These are phyloP conservation scores for Calycina herbarum DNA, from an alignment of 2,329 filamentous ascomycete species.

Conservation along the genomic window DNA sequence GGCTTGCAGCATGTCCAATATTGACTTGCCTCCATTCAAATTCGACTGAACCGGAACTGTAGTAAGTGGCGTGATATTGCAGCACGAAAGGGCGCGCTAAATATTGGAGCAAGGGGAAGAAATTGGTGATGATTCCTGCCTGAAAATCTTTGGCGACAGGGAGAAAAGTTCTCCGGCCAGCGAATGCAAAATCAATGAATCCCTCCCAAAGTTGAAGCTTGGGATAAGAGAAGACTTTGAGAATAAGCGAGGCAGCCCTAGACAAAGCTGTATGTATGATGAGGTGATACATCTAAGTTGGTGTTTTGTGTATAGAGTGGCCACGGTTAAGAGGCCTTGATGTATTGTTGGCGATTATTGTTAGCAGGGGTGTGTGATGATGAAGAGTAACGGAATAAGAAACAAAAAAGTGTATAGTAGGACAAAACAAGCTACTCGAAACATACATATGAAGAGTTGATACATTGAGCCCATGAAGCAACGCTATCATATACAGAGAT, in stretches of 20 bases:
- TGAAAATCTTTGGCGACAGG: not conserved
- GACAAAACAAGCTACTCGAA: not conserved
- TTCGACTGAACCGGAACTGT: not conserved
- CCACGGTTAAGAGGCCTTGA: not conserved
- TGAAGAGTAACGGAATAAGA: not conserved
- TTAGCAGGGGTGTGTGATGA: not conserved
- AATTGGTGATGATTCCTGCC: constrained; percentile 25
- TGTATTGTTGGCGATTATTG: not conserved
- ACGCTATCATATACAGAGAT: not conserved
- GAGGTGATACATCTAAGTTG: not conserved
- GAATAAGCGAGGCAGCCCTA: constrained; percentile 8
- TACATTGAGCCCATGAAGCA: not conserved
- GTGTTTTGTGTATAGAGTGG: not conserved
- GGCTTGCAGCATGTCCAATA: not conserved
- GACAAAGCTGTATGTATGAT: not conserved
- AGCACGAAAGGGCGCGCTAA: constrained; percentile 28
- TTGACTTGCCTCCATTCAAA: not conserved
- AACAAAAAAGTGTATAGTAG: not conserved
- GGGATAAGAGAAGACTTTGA: constrained; percentile 4
- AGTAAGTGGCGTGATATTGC: not conserved
- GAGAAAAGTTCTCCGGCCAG: constrained; percentile 23
- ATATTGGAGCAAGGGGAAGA: constrained; percentile 33
- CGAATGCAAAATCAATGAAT: constrained; percentile 20
- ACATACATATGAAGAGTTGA: not conserved
- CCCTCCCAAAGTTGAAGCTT: constrained; percentile 15